Evolutionary conservation across 345 rosid genomes (phyloP), one percentile per base, ranked within the genome.

Genomic region (Excoecaria agallocha): DNA sequence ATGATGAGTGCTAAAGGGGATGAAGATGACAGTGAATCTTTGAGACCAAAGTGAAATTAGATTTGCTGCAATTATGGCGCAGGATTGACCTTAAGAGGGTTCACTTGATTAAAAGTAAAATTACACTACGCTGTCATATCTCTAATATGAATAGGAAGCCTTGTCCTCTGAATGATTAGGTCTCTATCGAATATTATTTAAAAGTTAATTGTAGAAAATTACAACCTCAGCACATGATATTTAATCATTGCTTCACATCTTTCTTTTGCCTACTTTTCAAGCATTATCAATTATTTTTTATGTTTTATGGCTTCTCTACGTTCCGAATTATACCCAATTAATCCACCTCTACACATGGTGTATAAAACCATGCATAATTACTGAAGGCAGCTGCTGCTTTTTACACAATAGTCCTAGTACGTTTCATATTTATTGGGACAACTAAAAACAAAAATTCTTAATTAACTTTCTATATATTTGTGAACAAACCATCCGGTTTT

Each of bases 221-320:
- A 71, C 71, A 17, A 6, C 71, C 48, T 45, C 13, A 15, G 13
- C 84, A 75, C 77, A 78, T 78, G 81, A 70, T 43, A 19, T 20
- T 38, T 49, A 71, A 81, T 81, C 68, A 81, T 77, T 55, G 17
- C 37, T 64, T 1, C 8, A 10, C 59, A 37, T 50, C 37, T 61
- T 37, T 11, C 30, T 39, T 3, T 41, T 79, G 77, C 54, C 71
- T 43, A 58, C 59, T 58, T 4, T 3, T 5, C 8, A 68, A 72
- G 75, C 71, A 8, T 48, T 35, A 12, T 35, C 20, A 46, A 74
- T 4, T 43, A 10, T 43, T 4, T 43, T 41, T 41, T 41, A 41
- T 41, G 1, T 41, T 41, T 41, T 41, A 41, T 41, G 8, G 45
- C 45, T 41, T 41, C 43, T 41, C 3, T 5, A 6, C 8, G 5